Conservation (phyloP, 768 basidiomycete genomes). For the Exidia glandulosa region DNA sequence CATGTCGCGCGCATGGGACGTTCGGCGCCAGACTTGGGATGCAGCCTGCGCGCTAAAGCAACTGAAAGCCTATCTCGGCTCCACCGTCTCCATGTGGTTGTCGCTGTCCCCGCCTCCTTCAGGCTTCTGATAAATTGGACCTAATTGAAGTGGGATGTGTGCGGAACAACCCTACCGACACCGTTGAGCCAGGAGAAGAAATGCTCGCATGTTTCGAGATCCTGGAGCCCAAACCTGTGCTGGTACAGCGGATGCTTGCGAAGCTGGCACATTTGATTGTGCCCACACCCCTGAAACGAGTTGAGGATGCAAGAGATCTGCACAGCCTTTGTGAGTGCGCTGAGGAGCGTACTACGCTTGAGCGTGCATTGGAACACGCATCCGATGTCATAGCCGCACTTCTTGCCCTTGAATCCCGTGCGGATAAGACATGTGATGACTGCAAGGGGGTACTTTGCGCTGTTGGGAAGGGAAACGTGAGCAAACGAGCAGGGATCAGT, state of each 20-base stretch:
- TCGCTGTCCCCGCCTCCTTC: too few species aligned
- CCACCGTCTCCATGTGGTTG: too few species aligned
- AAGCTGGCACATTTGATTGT: slow-evolving; percentile 12
- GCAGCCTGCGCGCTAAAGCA: too few species aligned
- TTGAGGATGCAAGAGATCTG: not conserved
- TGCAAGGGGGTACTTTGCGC: slow-evolving; percentile 3
- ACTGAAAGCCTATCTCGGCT: too few species aligned
- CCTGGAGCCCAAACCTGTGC: slow-evolving; percentile 9
- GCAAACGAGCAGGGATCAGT: too few species aligned
- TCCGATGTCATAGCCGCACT: slow-evolving; percentile 1
- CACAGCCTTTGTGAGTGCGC: not conserved
- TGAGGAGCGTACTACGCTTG: not conserved
- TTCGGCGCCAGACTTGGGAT: too few species aligned
- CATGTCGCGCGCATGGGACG: too few species aligned
- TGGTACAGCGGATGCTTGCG: slow-evolving; percentile 7
- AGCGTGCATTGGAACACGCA: not conserved
- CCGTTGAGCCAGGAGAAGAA: slow-evolving; percentile 10
- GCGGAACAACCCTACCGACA: slow-evolving; percentile 5
- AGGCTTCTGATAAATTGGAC: slow-evolving; percentile 2
- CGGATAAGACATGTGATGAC: not conserved
- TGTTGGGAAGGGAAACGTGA: not conserved
- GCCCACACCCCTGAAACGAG: slow-evolving; percentile 10
- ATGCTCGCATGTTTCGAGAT: slow-evolving; percentile 11
- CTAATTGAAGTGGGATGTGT: slow-evolving; percentile 10
- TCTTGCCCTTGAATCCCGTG: not conserved